phyloP scores from a whole-genome alignment of 495 filamentous ascomycete species.

The Eremomyces bilateralis region DNA sequence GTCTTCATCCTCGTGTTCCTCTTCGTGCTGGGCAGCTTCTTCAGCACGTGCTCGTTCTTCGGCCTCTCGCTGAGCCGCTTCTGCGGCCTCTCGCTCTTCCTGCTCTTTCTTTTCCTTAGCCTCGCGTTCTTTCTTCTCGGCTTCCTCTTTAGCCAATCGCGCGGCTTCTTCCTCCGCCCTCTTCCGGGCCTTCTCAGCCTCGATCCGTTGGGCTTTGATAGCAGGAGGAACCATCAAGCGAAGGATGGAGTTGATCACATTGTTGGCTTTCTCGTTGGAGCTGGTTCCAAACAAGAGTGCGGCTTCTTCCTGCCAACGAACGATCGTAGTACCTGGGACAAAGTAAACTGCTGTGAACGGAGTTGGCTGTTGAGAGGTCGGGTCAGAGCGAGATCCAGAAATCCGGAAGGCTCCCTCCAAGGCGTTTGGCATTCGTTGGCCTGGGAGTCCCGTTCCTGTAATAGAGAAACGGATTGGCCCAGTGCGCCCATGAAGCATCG shows the following conservation, averaged over 20 bases:
- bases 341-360: too few species aligned
- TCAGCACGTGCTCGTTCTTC: constrained; percentile 24
- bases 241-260: constrained; percentile 50
- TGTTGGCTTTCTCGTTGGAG: constrained; percentile 47
- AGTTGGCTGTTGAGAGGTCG: too few species aligned
- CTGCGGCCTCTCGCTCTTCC: constrained; percentile 33
- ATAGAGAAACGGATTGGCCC: too few species aligned
- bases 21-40: constrained; percentile 19
- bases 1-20: constrained; percentile 23
- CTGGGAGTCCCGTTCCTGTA: too few species aligned
- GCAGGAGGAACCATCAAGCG: constrained; percentile 63
- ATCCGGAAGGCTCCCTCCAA: too few species aligned
- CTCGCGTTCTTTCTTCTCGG: constrained; percentile 23
- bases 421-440: too few species aligned
- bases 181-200: constrained; percentile 11
- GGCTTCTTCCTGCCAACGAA: constrained; percentile 80
- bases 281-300: constrained; percentile 55
- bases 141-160: constrained; percentile 22
- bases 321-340: constrained; percentile 39
- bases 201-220: constrained; percentile 48
- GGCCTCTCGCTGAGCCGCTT: constrained; percentile 33
- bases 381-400: too few species aligned
- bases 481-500: too few species aligned
- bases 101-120: constrained; percentile 44
- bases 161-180: constrained; percentile 14